Evolutionary conservation across 768 basidiomycete genomes (phyloP).

Genomic region (Suillus hirtellus): DNA sequence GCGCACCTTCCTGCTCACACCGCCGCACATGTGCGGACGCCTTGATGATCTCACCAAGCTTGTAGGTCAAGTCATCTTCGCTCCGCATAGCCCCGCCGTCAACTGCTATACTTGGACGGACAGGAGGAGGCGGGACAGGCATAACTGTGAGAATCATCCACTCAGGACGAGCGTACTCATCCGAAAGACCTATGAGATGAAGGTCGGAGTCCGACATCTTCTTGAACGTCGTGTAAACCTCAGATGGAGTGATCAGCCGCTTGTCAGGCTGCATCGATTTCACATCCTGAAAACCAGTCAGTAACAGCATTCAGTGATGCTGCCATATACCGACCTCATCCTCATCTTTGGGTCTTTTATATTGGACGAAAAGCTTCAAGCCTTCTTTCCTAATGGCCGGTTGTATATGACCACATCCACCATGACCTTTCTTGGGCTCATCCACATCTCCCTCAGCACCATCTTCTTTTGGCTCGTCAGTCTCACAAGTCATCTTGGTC

Average conservation of each 20-base stretch:
- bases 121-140: conserved; percentile 96
- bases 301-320: conserved; percentile 8
- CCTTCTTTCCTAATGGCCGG: conserved; percentile 93
- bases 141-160: conserved; percentile 99
- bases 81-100: conserved; percentile 96
- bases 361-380: conserved; percentile 90
- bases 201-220: conserved; percentile 93
- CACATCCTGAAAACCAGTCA: conserved; percentile 55
- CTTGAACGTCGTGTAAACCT: conserved; percentile 93
- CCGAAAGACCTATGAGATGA: conserved; percentile 85
- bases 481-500: conserved; percentile 83
- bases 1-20: conserved; percentile 95
- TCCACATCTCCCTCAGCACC: conserved; percentile 61
- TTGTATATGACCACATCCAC: conserved; percentile 95
- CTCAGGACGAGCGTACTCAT: conserved; percentile 94
- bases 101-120: conserved; percentile 96
- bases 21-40: conserved; percentile 89
- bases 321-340: conserved; percentile 72
- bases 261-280: conserved; percentile 84
- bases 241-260: conserved; percentile 77
- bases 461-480: conserved; percentile 88
- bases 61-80: conserved; percentile 98
- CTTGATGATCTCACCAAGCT: conserved; percentile 95
- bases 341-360: conserved; percentile 93
- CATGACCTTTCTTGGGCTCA: conserved; percentile 87